Base-by-base conservation (phyloP, 495 filamentous ascomycete genomes). In the Penicillium lividum region DNA sequence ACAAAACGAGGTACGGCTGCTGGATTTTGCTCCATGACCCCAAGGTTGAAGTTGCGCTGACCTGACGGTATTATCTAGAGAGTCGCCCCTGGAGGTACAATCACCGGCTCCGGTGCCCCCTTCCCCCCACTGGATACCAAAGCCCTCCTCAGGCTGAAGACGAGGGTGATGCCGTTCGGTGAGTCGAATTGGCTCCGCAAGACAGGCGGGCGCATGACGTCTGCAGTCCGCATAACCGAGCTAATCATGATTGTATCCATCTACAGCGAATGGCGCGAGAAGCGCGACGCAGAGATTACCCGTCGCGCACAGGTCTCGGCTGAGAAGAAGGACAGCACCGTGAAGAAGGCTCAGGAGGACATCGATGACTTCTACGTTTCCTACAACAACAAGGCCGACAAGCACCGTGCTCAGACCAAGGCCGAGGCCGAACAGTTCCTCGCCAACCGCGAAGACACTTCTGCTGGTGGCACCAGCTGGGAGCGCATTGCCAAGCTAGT, bases 281-380 rank as follows among this genome's bases (percentile, higher is more conserved):
- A 89, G 64, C 88, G 94, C 57, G 88, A 92, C 62, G 84, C 87
- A 13, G 80, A 82, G 60, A 84, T 93, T 54, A 78, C 87, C 57
- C 89, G 88, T 67, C 90, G 91, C 59, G 87, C 87, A 46, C 85
- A 92, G 70, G 79, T 89, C 64, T 91, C 91, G 40, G 82, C 84
- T 30, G 77, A 83, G 48, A 89, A 90, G 73, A 95, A 95, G 68
- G 81, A 78, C 29, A 84, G 92, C 70, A 97, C 91, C 7, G 75
- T 96, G 67, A 84, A 87, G 71, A 90, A 90, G 61, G 95, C 95
- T 38, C 91, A 88, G 58, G 80, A 89, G 64, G 89, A 92, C 70
- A 93, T 98, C 57, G 94, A 99, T 66, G 95, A 97, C 66, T 99
- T 99, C 80, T 99, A 99, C 79, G 92, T 97, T 71, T 96, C 96